Percentiles rank a stretch among this genome's conserved stretches.
Evolutionary conservation across 2,329 filamentous ascomycete species (phyloP).

Genomic region (Fusarium sarcochroum): DNA sequence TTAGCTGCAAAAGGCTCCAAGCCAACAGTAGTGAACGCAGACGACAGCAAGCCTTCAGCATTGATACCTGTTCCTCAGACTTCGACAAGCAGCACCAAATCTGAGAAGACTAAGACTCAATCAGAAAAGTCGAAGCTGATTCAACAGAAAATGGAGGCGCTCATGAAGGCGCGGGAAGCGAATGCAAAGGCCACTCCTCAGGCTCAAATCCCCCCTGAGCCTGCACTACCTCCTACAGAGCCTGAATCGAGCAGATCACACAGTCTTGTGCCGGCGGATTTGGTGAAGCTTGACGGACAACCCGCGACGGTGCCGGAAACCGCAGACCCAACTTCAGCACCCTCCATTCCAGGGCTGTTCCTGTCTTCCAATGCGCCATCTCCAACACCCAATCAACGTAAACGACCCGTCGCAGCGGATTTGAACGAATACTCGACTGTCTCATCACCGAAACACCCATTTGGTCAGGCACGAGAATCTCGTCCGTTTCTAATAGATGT

Average conservation of each 20-base stretch:
- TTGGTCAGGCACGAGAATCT: slow-evolving; percentile 70
- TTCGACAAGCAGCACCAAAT: slow-evolving; percentile 44
- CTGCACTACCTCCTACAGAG: slow-evolving; percentile 4
- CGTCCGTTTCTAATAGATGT: slow-evolving; percentile 85
- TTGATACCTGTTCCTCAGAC: slow-evolving; percentile 52
- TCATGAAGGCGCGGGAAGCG: slow-evolving; percentile 71
- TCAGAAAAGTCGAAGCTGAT: slow-evolving; percentile 80
- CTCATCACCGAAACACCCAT: slow-evolving; percentile 69
- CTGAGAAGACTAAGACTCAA: slow-evolving; percentile 52
- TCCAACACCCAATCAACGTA: slow-evolving; percentile 44
- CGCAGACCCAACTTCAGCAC: slow-evolving; percentile 31
- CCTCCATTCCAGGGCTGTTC: slow-evolving; percentile 56
- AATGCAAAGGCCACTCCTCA: slow-evolving; percentile 49
- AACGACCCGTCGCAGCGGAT: slow-evolving; percentile 74
- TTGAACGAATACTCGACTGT: slow-evolving; percentile 70
- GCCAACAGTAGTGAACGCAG: slow-evolving; percentile 30
- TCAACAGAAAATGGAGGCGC: slow-evolving; percentile 82
- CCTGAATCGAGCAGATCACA: slow-evolving; percentile 18
- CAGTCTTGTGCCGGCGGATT: slow-evolving; percentile 8
- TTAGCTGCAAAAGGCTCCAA: slow-evolving; percentile 80
- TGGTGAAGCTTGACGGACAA: slow-evolving; percentile 14
- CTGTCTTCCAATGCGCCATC: slow-evolving; percentile 50
- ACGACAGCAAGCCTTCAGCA: slow-evolving; percentile 11
- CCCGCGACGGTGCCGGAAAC: slow-evolving; percentile 7
- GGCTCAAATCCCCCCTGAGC: not conserved